These are phyloP conservation scores for Lupinus albus DNA, from an alignment of 306 rosid genomes.

Conservation along the genomic window DNA sequence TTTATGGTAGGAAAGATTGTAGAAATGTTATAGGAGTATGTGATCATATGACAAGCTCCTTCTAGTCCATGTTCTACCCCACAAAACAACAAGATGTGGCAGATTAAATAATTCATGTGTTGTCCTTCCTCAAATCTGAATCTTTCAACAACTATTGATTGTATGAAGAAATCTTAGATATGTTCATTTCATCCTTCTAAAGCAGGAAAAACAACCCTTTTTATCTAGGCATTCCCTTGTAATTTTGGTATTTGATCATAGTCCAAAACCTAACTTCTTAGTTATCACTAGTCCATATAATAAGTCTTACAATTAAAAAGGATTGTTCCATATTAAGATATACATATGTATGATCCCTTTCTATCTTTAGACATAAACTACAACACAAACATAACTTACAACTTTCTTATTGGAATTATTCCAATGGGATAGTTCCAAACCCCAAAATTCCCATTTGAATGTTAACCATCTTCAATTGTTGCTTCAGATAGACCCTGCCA, in stretches of 20 bases:
- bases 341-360: background rate
- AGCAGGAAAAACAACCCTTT: conserved; percentile 5
- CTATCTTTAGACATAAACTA: conserved; percentile 25
- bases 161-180: conserved; percentile 24
- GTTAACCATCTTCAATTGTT: conserved; percentile 21
- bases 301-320: conserved; percentile 26
- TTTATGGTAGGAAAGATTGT: conserved; percentile 41
- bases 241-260: conserved; percentile 7
- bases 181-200: conserved; percentile 29
- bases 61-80: conserved; percentile 56
- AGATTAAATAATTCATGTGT: conserved; percentile 32
- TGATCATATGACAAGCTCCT: conserved; percentile 69
- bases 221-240: conserved; percentile 32
- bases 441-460: conserved; percentile 10
- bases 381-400: conserved; percentile 38
- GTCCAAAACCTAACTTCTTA: conserved; percentile 11
- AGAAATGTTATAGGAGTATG: conserved; percentile 49
- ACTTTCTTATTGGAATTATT: conserved; percentile 16
- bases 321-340: conserved; percentile 33
- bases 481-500: conserved; percentile 42
- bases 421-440: conserved; percentile 39
- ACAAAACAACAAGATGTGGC: conserved; percentile 49
- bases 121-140: conserved; percentile 44
- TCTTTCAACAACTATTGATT: conserved; percentile 36
- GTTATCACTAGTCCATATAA: background rate